These are phyloP conservation scores for Chenopodium suecicum DNA, from an alignment of 148 eudicot species.

Conservation along the genomic window DNA sequence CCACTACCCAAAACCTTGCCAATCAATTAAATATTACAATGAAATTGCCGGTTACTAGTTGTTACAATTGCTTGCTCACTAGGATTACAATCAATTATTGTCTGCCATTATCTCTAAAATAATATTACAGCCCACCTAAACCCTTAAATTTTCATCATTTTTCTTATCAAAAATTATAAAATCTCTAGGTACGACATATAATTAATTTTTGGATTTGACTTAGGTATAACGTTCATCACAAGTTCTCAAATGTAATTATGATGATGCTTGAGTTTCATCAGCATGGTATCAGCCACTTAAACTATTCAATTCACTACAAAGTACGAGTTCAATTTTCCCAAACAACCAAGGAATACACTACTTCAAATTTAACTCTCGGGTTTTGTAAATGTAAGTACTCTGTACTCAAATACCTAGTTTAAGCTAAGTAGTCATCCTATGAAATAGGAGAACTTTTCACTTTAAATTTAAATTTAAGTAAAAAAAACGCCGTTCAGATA, in stretches of 20 bases:
- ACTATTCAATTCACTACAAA: not conserved
- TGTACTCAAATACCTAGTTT: too few relatives aligned
- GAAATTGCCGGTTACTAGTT: not conserved
- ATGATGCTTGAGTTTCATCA: not conserved
- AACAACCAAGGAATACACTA: not conserved
- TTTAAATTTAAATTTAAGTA: too few relatives aligned
- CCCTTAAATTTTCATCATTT: slow-evolving; percentile 10
- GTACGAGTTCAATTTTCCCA: not conserved
- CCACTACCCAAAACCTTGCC: too few relatives aligned
- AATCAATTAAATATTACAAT: too few relatives aligned
- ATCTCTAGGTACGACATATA: not conserved
- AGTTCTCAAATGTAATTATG: not conserved
- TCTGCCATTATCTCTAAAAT: slow-evolving; percentile 8
- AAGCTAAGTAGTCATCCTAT: too few relatives aligned
- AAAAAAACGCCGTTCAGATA: too few relatives aligned
- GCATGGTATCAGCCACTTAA: not conserved
- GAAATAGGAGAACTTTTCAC: too few relatives aligned
- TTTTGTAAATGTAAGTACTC: too few relatives aligned
- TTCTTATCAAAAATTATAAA: slow-evolving; percentile 8
- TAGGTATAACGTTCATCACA: not conserved
- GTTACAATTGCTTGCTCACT: not conserved
- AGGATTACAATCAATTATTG: not conserved
- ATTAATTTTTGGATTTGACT: not conserved
- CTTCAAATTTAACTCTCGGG: too few relatives aligned
- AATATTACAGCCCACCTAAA: not conserved